phyloP scores from a whole-genome alignment of 2,329 filamentous ascomycete species.

The Onygenales sp. region DNA sequence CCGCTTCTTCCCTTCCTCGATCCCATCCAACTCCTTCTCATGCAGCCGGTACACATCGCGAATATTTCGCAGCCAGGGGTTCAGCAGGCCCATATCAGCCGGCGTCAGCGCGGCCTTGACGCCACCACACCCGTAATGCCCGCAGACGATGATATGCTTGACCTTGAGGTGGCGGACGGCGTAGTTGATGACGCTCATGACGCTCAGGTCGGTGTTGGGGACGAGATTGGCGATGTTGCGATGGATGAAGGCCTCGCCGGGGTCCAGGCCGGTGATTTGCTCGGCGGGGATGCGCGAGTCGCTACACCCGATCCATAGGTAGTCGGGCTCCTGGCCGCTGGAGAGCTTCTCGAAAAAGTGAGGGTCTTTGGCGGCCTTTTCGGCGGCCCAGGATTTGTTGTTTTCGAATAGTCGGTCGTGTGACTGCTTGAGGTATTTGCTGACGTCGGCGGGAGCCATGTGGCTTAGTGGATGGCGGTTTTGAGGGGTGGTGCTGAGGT shows the following conservation, averaged over 20 bases:
- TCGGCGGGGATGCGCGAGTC: constrained; percentile 25
- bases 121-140: constrained; percentile 60
- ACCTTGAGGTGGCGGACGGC: constrained; percentile 36
- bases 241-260: constrained; percentile 25
- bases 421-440: constrained; percentile 28
- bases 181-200: constrained; percentile 24
- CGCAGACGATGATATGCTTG: constrained; percentile 61
- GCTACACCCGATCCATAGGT: constrained; percentile 42
- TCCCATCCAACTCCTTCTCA: constrained; percentile 53
- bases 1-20: constrained; percentile 8
- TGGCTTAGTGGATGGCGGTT: background rate
- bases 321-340: constrained; percentile 59
- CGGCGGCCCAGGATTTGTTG: constrained; percentile 57
- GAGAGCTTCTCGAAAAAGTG: constrained; percentile 56
- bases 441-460: constrained; percentile 1
- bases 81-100: constrained; percentile 59
- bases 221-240: constrained; percentile 27
- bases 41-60: constrained; percentile 64
- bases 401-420: constrained; percentile 61
- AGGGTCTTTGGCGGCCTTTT: constrained; percentile 50
- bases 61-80: constrained; percentile 67
- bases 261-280: constrained; percentile 23
- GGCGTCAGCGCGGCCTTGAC: constrained; percentile 53
- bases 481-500: background rate
- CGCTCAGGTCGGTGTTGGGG: constrained; percentile 20